These are phyloP conservation scores for Peterozyma xylosa DNA, from an alignment of 805 yeast genomes.

Conservation along the genomic window DNA sequence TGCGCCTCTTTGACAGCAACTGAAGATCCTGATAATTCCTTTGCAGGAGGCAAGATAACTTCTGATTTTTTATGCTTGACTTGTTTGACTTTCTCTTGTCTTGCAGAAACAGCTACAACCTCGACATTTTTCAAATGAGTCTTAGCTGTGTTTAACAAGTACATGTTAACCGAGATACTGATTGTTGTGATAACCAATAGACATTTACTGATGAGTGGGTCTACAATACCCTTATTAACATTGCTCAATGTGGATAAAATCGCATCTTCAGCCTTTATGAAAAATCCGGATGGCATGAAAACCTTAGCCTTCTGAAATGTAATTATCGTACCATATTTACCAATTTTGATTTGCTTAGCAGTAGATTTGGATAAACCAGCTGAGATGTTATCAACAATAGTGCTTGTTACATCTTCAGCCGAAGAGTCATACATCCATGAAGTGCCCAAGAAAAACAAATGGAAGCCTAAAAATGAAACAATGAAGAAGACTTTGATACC, in stretches of 20 bases:
- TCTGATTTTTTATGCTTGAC: conserved; percentile 1
- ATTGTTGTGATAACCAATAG: conserved; percentile 65
- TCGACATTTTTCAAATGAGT: conserved; percentile 33
- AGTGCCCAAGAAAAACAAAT: conserved; percentile 61
- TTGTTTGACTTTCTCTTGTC: not conserved
- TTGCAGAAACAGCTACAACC: conserved; percentile 2
- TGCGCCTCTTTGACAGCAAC: conserved; percentile 23
- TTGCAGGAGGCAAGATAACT: not conserved
- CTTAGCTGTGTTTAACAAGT: conserved; percentile 81
- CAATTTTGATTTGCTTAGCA: conserved; percentile 35
- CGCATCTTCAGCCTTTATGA: conserved; percentile 57
- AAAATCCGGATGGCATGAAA: conserved; percentile 48
- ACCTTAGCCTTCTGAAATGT: conserved; percentile 51
- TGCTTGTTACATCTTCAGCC: conserved; percentile 7
- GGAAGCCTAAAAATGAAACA: conserved; percentile 52
- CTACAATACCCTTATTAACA: conserved; percentile 66
- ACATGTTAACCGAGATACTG: conserved; percentile 75
- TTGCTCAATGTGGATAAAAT: conserved; percentile 42
- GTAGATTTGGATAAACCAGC: conserved; percentile 30
- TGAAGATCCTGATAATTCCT: not conserved
- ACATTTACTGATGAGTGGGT: conserved; percentile 71
- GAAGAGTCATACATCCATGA: conserved; percentile 56
- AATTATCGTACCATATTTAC: conserved; percentile 37
- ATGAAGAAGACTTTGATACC: conserved; percentile 55
- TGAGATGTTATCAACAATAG: conserved; percentile 12